phyloP scores from a whole-genome alignment of 2,329 filamentous ascomycete species.

The Microdochium paspali region DNA sequence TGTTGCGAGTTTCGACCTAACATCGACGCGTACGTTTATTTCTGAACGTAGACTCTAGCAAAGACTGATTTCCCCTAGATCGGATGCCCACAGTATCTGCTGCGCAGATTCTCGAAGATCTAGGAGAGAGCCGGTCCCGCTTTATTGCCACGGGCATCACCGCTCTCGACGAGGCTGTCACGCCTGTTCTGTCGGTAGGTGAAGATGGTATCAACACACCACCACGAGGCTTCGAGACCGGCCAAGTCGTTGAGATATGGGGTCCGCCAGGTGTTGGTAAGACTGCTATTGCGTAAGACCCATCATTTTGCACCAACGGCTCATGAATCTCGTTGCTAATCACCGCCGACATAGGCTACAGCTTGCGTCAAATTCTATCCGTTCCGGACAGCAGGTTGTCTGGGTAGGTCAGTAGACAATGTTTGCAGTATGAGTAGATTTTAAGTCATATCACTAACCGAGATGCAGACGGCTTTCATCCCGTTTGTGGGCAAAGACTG shows the following conservation, averaged over 20 bases:
- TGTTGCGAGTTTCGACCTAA: conserved; percentile 48
- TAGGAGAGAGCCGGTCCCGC: conserved; percentile 39
- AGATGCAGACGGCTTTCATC: conserved; percentile 32
- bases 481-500: conserved; percentile 27
- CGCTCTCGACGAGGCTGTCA: conserved; percentile 40
- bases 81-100: conserved; percentile 70
- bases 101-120: conserved; percentile 57
- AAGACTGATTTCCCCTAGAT: conserved; percentile 37
- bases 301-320: background rate
- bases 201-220: conserved; percentile 3
- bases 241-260: conserved; percentile 79
- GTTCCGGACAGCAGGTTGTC: conserved; percentile 52
- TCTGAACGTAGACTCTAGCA: background rate
- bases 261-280: conserved; percentile 82
- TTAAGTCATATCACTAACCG: too few species aligned
- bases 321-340: conserved; percentile 2
- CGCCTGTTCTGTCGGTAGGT: conserved; percentile 12
- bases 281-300: conserved; percentile 65
- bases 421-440: too few species aligned
- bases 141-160: conserved; percentile 47
- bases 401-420: conserved; percentile 73
- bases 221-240: conserved; percentile 56
- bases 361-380: conserved; percentile 54
- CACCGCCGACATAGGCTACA: conserved; percentile 51
- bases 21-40: conserved; percentile 37